These are phyloP conservation scores for Dacryopinax spathularia DNA, from an alignment of 768 basidiomycete genomes.

Conservation along the genomic window DNA sequence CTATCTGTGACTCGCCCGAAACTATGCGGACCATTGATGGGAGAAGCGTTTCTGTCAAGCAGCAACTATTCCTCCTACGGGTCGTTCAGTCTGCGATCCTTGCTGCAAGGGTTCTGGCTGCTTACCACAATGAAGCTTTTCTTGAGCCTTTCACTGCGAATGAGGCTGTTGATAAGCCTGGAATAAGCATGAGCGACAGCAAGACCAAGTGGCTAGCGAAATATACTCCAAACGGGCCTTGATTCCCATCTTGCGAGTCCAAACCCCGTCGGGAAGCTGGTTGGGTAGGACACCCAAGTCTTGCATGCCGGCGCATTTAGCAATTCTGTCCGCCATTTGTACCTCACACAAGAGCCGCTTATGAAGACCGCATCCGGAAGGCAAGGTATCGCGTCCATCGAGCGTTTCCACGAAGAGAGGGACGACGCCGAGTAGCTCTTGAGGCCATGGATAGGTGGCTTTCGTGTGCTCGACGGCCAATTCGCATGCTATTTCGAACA, in stretches of 20 bases:
- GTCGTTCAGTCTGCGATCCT: neutral
- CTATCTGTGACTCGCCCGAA: too few species aligned
- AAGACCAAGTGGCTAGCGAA: neutral
- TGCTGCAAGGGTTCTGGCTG: neutral
- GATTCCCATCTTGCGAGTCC: neutral
- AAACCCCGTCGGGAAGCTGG: neutral
- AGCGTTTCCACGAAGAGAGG: neutral
- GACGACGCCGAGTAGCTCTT: neutral
- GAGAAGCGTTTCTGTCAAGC: too few species aligned
- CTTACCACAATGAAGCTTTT: neutral
- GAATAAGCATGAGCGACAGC: neutral
- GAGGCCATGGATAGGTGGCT: neutral
- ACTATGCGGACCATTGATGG: too few species aligned
- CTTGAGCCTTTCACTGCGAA: neutral
- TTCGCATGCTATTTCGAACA: neutral
- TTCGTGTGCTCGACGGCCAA: neutral
- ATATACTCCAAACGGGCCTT: neutral
- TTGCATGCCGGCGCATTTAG: neutral
- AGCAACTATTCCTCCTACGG: too few species aligned
- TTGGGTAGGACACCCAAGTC: neutral
- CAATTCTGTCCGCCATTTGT: neutral
- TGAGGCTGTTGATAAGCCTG: neutral
- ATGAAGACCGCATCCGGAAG: neutral
- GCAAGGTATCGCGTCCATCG: neutral
- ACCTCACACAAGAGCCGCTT: neutral